Base-by-base conservation (phyloP, 345 rosid genomes). In the Eucalyptus pauciflora region DNA sequence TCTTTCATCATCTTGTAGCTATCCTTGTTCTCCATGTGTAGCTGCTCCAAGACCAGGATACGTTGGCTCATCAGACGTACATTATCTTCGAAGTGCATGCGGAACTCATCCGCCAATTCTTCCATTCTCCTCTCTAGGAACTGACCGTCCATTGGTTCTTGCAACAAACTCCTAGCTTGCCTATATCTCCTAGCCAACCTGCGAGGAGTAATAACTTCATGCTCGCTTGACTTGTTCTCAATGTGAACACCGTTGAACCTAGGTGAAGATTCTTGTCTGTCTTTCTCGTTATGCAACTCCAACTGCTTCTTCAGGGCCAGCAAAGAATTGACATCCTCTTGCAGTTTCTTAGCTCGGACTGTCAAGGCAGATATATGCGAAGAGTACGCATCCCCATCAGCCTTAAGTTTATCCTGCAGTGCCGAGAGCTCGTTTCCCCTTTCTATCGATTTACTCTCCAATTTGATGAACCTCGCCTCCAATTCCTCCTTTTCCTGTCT, bases 21-120 rank as follows among this genome's bases (percentile, higher is more conserved):
- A 2, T 95, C 95, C 86, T 91, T 95, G 89, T 93, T 96, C 88
- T 95, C 98, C 16, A 86, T 62, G 86, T 95, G 98, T 58, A 95
- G 91, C 27, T 95, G 97, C 91, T 97, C 98, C 15, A 97, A 93
- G 50, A 95, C 98, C 49, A 90, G 92, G 89, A 96, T 95, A 85
- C 99, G 94, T 51, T 91, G 96, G 88, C 89, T 87, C 85, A 97
- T 87, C 49, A 96, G 85, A 18, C 97, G 94, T 29, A 96, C 93
- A 46, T 93, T 94, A 89, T 95, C 96, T 88, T 96, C 98, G 31
- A 93, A 89, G 89, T 92, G 94, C 95, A 90, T 93, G 22, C 92
- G 88, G 90, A 94, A 96, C 88, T 92, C 95, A 10, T 90, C 96
- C 2, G 97, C 96, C 45, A 95, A 88, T 69, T 95, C 97, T 69